Base-by-base conservation (phyloP, 2,329 filamentous ascomycete species). In the Xylaria digitata region DNA sequence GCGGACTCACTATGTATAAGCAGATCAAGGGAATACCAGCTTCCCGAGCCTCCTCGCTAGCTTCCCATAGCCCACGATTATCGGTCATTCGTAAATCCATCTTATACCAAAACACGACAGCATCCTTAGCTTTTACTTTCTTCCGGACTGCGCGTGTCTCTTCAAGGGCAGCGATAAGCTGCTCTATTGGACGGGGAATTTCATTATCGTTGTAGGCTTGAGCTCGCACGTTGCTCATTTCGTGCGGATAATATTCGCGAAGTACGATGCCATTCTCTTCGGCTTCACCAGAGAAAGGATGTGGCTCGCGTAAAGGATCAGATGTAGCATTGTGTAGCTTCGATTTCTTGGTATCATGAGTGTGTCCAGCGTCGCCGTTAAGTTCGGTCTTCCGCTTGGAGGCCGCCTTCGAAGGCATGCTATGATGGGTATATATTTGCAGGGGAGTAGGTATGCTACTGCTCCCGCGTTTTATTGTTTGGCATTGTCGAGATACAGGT, bases 31-130 rank as follows among this genome's bases (percentile, higher is more conserved):
- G 90, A 0, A 94, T 84, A 0, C 86, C 85, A n/a, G 87, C 84
- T 43, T 88, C 84, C 65, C 87, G 89, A 1, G 93, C 92, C 55
- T 85, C 84, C 64, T 88, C 80, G 62, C 86, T 89, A 0, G 94
- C 94, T 67, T 89, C 79, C 40, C 86, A 84, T 26, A 97, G 78
- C 0, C 87, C 87, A 8, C 86, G 90, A 76, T 97, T 97, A 77
- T 97, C 94, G 0, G 80, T 78, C 1, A 86, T 83, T 2, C 94
- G 86, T 57, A 97, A 80, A 77, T 97, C 94, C 74, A 87, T 89
- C 80, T 96, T 96, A 82, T 95, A 97, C 94, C 94, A 97, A 79
- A 97, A 92, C 0, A 97, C 87, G 0, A 97, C 90, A 0, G 89
- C 87, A 30, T 87, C 81, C 34, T 86, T 86, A 0, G 84, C 80